Base-by-base conservation (phyloP, 257 asterid species). In the Catharanthus roseus region DNA sequence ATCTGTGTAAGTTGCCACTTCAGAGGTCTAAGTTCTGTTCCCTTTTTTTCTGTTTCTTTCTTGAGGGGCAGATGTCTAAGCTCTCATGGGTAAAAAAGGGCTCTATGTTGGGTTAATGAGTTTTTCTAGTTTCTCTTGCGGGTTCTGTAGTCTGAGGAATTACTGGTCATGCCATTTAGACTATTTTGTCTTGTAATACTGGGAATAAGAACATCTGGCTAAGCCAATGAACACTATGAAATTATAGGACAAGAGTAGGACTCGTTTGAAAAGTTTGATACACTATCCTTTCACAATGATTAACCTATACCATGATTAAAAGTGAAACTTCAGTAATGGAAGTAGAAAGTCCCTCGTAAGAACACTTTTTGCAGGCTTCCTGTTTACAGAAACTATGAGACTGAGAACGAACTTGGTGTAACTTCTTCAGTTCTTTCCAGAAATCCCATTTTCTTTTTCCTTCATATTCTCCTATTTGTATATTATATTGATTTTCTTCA, bases 1-100 rank as follows among this genome's bases (percentile, higher is more conserved):
- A 45, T 82, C 86, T 65, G 72, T 78, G 98, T 92, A 85, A 86
- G 96, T 78, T 54, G 53, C 31, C 34, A 41, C 21, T 10, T 39
- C 33, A 41, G n/a, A 12, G 19, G 10, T 15, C 68, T 75, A 24
- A n/a, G n/a, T n/a, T 41, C 21, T 58, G 23, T 65, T 44, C 63
- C 36, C 5, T 51, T n/a, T n/a, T n/a, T n/a, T n/a, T n/a, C n/a
- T n/a, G n/a, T n/a, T n/a, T n/a, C n/a, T n/a, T n/a, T n/a, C n/a
- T n/a, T n/a, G n/a, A n/a, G n/a, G n/a, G n/a, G n/a, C n/a, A n/a
- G n/a, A n/a, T n/a, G n/a, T n/a, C n/a, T n/a, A n/a, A n/a, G n/a
- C n/a, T n/a, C n/a, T n/a, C n/a, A n/a, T n/a, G n/a, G n/a, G n/a
- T n/a, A n/a, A n/a, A n/a, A n/a, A n/a, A 19, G 63, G 34, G 23